These are phyloP conservation scores for Pyricularia grisea DNA, from an alignment of 2,329 filamentous ascomycete species.

Conservation along the genomic window DNA sequence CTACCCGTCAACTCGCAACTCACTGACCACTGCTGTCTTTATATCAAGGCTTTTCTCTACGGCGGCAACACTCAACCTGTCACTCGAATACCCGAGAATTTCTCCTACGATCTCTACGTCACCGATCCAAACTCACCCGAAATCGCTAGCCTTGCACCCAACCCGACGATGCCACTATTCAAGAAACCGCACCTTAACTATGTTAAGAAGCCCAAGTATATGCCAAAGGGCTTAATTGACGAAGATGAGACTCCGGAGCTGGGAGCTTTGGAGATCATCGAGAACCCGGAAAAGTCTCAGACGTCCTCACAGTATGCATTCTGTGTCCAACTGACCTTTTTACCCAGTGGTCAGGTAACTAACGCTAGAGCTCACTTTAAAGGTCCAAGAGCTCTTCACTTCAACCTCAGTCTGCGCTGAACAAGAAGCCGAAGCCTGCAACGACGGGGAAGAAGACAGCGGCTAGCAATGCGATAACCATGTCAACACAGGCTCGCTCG, in stretches of 20 bases:
- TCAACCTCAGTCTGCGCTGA: neutral
- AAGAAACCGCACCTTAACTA: conserved; percentile 25
- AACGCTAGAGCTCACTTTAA: neutral
- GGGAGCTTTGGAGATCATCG: conserved; percentile 7
- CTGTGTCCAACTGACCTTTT: neutral
- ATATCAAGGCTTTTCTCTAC: conserved; percentile 41
- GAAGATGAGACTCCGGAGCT: conserved; percentile 11
- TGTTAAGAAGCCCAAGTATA: conserved; percentile 6
- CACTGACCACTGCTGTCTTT: neutral
- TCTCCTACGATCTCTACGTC: conserved; percentile 47
- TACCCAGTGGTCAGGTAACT: neutral
- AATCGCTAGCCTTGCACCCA: conserved; percentile 37
- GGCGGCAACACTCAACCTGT: conserved; percentile 40
- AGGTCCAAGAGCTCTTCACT: conserved; percentile 1
- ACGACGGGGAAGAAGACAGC: conserved; percentile 12
- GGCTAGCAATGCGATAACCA: conserved; percentile 5
- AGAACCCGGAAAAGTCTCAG: neutral
- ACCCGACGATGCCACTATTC: conserved; percentile 41
- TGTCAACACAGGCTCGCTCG: conserved; percentile 14
- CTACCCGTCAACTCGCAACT: neutral
- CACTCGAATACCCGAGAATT: conserved; percentile 21
- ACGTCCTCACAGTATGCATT: conserved; percentile 3
- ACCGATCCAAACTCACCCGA: conserved; percentile 38
- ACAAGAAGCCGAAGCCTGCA: conserved; percentile 7
- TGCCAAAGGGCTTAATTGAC: conserved; percentile 10